Evolutionary conservation across 2,329 filamentous ascomycete species (phyloP).

Genomic region (Aspergillus intermedius): DNA sequence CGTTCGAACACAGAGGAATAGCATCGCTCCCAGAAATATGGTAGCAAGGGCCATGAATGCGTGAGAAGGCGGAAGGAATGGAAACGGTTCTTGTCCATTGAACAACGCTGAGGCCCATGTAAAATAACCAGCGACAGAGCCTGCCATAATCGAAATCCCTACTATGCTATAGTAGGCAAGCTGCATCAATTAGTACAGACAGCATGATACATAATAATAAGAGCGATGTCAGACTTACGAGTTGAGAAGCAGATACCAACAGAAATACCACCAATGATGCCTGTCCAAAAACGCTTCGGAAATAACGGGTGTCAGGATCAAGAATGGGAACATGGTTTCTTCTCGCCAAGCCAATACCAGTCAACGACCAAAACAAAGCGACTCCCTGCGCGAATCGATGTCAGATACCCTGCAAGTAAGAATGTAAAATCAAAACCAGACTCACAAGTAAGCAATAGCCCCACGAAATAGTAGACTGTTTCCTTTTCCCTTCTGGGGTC

Average conservation of each 20-base stretch:
- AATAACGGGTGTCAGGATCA: slow-evolving; percentile 30
- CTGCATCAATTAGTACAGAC: slow-evolving; percentile 23
- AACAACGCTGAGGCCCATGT: slow-evolving; percentile 25
- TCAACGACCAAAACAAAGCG: slow-evolving; percentile 29
- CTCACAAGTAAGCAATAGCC: slow-evolving; percentile 27
- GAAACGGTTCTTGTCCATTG: slow-evolving; percentile 28
- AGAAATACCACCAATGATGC: slow-evolving; percentile 28
- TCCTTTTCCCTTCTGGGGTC: slow-evolving; percentile 17
- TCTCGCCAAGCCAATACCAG: slow-evolving; percentile 29
- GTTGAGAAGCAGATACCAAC: slow-evolving; percentile 31
- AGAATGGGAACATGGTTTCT: slow-evolving; percentile 24
- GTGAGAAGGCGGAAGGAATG: slow-evolving; percentile 21
- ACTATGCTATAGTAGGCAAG: slow-evolving; percentile 34
- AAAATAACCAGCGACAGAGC: slow-evolving; percentile 30
- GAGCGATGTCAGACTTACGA: slow-evolving; percentile 27
- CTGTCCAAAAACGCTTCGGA: slow-evolving; percentile 34
- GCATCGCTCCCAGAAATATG: slow-evolving; percentile 21
- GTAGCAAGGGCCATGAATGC: slow-evolving; percentile 26
- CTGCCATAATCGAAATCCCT: slow-evolving; percentile 32
- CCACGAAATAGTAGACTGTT: slow-evolving; percentile 20
- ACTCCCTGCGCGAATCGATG: slow-evolving; percentile 20
- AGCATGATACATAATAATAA: not conserved
- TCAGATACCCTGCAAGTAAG: slow-evolving; percentile 4
- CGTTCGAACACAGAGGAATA: slow-evolving; percentile 22
- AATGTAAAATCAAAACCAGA: not conserved